Conservation (phyloP, 1,139 yeast species). For the Yamadazyma jaroonii region DNA sequence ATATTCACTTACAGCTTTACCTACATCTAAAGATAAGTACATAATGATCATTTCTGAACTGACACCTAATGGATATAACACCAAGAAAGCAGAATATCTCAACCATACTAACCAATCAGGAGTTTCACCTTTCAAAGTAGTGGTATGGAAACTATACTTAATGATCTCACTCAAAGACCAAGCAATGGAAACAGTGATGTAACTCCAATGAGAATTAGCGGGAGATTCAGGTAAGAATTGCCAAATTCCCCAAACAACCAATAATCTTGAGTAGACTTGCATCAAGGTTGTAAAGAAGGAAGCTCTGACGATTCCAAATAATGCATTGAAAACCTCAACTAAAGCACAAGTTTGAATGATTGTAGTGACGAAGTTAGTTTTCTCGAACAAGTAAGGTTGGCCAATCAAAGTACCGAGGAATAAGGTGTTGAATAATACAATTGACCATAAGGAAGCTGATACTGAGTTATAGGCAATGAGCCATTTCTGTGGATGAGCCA, state of each 20-base stretch:
- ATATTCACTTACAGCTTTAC: constrained; percentile 49
- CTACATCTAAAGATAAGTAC: constrained; percentile 64
- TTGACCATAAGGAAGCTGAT: constrained; percentile 45
- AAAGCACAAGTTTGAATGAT: constrained; percentile 80
- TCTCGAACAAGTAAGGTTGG: constrained; percentile 58
- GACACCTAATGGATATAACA: constrained; percentile 89
- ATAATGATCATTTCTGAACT: constrained; percentile 75
- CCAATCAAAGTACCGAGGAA: constrained; percentile 40
- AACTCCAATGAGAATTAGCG: constrained; percentile 59
- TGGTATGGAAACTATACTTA: constrained; percentile 82
- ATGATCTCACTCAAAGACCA: constrained; percentile 93
- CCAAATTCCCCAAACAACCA: constrained; percentile 83
- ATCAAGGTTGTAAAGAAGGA: constrained; percentile 80
- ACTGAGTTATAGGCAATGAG: constrained; percentile 44
- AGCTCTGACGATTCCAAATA: constrained; percentile 76
- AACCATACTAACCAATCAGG: constrained; percentile 65
- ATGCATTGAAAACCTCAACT: constrained; percentile 76
- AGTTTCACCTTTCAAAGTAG: constrained; percentile 56
- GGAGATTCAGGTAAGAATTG: constrained; percentile 67
- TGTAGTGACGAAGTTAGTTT: constrained; percentile 59
- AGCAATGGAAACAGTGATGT: constrained; percentile 66
- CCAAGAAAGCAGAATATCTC: constrained; percentile 79
- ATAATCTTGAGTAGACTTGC: constrained; percentile 82
- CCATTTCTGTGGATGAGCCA: constrained; percentile 33
- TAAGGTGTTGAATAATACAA: constrained; percentile 41